Conservation (phyloP, 352 stramenopile genomes). For the Phytophthora constricta region DNA sequence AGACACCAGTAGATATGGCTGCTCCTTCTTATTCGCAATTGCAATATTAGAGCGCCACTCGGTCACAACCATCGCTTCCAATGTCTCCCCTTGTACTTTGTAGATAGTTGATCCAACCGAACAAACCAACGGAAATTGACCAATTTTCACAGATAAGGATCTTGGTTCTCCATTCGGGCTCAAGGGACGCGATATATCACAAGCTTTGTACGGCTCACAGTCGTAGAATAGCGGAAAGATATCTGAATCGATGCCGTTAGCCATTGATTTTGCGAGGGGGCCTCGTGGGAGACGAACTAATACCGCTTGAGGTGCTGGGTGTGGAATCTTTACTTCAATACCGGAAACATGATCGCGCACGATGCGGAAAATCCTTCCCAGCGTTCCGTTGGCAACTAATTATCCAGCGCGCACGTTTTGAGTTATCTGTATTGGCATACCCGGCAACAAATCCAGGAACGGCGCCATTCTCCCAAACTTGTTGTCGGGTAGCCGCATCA, state of each 20-base stretch:
- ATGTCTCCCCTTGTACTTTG: slow-evolving; percentile 20
- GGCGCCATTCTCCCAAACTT: slow-evolving; percentile 8
- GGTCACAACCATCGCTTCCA: slow-evolving; percentile 10
- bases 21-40: slow-evolving; percentile 19
- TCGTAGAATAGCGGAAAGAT: slow-evolving; percentile 18
- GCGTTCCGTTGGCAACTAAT: slow-evolving; percentile 11
- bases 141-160: slow-evolving; percentile 2
- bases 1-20: slow-evolving; percentile 15
- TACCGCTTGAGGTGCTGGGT: neutral
- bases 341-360: neutral
- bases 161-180: too few species aligned
- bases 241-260: neutral
- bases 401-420: slow-evolving; percentile 16
- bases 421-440: slow-evolving; percentile 14
- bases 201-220: neutral
- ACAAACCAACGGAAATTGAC: slow-evolving; percentile 22
- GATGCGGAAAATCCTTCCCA: slow-evolving; percentile 6
- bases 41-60: slow-evolving; percentile 5
- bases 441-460: slow-evolving; percentile 12
- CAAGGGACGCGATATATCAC: neutral
- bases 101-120: slow-evolving; percentile 18
- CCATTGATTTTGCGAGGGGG: neutral
- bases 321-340: slow-evolving; percentile 1
- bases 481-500: neutral
- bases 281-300: neutral